A percentile compares a stretch with the other conserved stretches of the same genome.
phyloP scores from a whole-genome alignment of 2,329 filamentous ascomycete species.

The Fusarium veterinarium region DNA sequence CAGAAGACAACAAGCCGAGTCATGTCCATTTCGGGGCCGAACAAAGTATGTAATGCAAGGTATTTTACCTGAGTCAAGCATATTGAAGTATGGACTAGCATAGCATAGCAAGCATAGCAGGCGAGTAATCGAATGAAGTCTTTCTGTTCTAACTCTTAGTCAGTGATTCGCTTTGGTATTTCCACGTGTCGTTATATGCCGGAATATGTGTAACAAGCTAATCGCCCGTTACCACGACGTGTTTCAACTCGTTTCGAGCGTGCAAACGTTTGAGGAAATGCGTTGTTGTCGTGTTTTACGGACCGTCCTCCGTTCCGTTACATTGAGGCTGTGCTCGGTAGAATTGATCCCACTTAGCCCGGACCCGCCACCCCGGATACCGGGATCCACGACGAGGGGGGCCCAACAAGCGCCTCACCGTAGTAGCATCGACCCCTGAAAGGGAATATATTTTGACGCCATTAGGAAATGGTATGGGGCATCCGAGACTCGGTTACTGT shows the following conservation, averaged over 20 bases:
- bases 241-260: background rate
- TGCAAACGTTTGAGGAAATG: background rate
- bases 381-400: conserved; percentile 28
- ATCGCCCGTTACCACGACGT: background rate
- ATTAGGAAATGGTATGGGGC: conserved; percentile 11
- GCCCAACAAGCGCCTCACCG: conserved; percentile 31
- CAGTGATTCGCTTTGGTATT: background rate
- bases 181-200: conserved; percentile 3
- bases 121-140: conserved; percentile 20
- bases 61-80: conserved; percentile 7
- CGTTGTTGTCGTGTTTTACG: background rate
- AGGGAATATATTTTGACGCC: conserved; percentile 18
- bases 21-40: background rate
- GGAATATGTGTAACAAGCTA: background rate
- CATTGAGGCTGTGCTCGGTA: conserved; percentile 27
- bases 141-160: conserved; percentile 6
- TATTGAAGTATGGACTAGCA: conserved; percentile 12
- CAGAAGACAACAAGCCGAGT: conserved; percentile 8
- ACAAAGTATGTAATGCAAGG: conserved; percentile 12
- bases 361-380: conserved; percentile 38
- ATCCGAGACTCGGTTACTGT: background rate
- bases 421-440: conserved; percentile 24
- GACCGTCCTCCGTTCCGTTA: background rate
- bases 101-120: conserved; percentile 26
- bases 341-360: conserved; percentile 9